These are phyloP conservation scores for Setaria viridis DNA, from an alignment of 202 grass and related monocot genomes.

Conservation along the genomic window DNA sequence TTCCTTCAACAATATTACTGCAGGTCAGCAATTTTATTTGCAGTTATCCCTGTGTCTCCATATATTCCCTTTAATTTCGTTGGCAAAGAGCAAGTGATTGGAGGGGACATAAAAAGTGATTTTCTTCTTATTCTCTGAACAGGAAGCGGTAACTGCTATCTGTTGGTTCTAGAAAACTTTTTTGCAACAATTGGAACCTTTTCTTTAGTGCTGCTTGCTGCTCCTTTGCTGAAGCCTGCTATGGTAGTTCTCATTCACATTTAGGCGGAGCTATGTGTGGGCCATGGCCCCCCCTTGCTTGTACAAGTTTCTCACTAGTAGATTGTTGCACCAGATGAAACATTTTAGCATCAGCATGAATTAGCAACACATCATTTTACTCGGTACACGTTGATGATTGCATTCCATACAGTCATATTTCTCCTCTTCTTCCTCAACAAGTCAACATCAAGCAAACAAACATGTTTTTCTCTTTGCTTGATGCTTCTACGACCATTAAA, in stretches of 20 bases:
- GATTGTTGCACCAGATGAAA: too few relatives aligned
- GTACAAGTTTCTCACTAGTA: too few relatives aligned
- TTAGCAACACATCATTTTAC: too few relatives aligned
- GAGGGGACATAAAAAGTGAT: background rate
- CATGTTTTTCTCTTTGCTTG: too few relatives aligned
- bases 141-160: background rate
- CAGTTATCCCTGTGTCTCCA: background rate
- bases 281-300: too few relatives aligned
- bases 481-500: too few relatives aligned
- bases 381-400: too few relatives aligned
- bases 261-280: too few relatives aligned
- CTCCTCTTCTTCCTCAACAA: too few relatives aligned
- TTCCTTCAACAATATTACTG: background rate
- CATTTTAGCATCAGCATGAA: too few relatives aligned
- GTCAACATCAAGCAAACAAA: too few relatives aligned
- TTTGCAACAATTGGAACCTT: background rate
- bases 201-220: background rate
- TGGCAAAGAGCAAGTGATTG: background rate
- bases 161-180: background rate
- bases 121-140: slow-evolving; percentile 2
- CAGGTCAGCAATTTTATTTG: background rate
- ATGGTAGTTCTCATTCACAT: background rate
- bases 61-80: background rate
- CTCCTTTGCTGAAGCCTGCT: slow-evolving; percentile 15
- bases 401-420: too few relatives aligned